These are phyloP conservation scores for Penicillium olsonii DNA, from an alignment of 2,329 filamentous ascomycete genomes.

Conservation along the genomic window DNA sequence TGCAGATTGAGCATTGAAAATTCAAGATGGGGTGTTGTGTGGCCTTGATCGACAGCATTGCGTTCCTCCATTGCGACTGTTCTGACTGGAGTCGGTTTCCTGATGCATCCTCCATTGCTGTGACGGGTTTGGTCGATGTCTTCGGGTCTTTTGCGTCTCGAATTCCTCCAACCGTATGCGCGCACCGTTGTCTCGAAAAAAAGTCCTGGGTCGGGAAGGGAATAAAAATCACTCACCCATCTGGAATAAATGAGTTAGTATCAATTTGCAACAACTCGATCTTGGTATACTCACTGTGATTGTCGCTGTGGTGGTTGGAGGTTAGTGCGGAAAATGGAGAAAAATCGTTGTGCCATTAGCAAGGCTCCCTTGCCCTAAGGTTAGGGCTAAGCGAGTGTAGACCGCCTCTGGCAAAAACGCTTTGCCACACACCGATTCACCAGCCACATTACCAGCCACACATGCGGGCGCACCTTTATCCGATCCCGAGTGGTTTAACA, in stretches of 20 bases:
- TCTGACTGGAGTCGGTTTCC: neutral
- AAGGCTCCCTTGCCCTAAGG: conserved; percentile 48
- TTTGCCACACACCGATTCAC: neutral
- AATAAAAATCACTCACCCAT: conserved; percentile 60
- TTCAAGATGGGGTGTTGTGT: conserved; percentile 13
- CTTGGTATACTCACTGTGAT: conserved; percentile 51
- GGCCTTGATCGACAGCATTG: conserved; percentile 6
- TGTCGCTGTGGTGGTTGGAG: conserved; percentile 51
- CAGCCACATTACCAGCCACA: conserved; percentile 15
- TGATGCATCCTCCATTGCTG: conserved; percentile 6
- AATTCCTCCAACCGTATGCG: conserved; percentile 32
- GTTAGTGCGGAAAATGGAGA: conserved; percentile 43
- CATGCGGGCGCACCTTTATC: neutral
- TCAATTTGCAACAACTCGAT: conserved; percentile 17
- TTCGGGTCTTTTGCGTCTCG: conserved; percentile 13
- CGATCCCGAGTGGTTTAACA: too few relatives aligned
- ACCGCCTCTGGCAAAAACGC: conserved; percentile 17
- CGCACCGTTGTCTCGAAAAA: conserved; percentile 34
- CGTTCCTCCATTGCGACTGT: conserved; percentile 4
- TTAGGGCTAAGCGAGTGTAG: conserved; percentile 34
- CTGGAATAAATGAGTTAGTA: conserved; percentile 44
- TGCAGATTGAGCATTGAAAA: conserved; percentile 18
- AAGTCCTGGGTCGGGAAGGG: conserved; percentile 26
- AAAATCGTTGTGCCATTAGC: conserved; percentile 43
- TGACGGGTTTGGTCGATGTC: conserved; percentile 4